These are phyloP conservation scores for Ramichloridium luteum DNA, from an alignment of 2,329 filamentous ascomycete species.

Conservation along the genomic window DNA sequence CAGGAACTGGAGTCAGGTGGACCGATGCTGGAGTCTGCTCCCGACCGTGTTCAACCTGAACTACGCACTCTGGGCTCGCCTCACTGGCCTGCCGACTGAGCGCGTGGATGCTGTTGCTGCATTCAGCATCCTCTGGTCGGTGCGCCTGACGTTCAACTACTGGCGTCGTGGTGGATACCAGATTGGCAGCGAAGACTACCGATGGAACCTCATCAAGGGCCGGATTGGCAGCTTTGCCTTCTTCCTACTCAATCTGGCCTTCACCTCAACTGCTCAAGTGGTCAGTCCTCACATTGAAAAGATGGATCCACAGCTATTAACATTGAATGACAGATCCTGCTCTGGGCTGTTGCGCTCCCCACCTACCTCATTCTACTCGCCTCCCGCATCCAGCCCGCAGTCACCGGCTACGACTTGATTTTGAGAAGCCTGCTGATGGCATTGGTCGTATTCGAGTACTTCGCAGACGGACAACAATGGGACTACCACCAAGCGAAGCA, in stretches of 20 bases:
- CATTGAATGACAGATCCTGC: conserved; percentile 47
- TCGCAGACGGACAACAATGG: conserved; percentile 93
- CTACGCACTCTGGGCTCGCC: conserved; percentile 68
- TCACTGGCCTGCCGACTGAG: conserved; percentile 57
- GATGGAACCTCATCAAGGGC: conserved; percentile 68
- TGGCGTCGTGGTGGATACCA: conserved; percentile 88
- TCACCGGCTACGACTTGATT: conserved; percentile 42
- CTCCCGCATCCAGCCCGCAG: conserved; percentile 46
- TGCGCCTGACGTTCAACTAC: conserved; percentile 82
- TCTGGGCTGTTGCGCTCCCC: conserved; percentile 67
- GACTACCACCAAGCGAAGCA: conserved; percentile 72
- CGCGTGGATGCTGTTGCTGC: conserved; percentile 61
- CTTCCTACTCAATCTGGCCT: conserved; percentile 76
- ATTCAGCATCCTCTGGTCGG: conserved; percentile 58
- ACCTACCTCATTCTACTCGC: conserved; percentile 69
- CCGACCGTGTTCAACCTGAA: conserved; percentile 80
- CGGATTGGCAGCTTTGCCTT: conserved; percentile 54
- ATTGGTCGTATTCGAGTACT: conserved; percentile 55
- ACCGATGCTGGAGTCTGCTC: conserved; percentile 81
- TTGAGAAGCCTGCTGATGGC: conserved; percentile 45
- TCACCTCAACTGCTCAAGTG: conserved; percentile 71
- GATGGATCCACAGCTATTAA: conserved; percentile 6
- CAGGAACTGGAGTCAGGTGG: conserved; percentile 92
- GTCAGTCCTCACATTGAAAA: conserved; percentile 23
- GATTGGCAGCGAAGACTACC: conserved; percentile 85